Percentiles rank a stretch among this genome's conserved stretches.
Evolutionary conservation across 176 grass and related monocot species (phyloP).

Genomic region (Lolium multiflorum): DNA sequence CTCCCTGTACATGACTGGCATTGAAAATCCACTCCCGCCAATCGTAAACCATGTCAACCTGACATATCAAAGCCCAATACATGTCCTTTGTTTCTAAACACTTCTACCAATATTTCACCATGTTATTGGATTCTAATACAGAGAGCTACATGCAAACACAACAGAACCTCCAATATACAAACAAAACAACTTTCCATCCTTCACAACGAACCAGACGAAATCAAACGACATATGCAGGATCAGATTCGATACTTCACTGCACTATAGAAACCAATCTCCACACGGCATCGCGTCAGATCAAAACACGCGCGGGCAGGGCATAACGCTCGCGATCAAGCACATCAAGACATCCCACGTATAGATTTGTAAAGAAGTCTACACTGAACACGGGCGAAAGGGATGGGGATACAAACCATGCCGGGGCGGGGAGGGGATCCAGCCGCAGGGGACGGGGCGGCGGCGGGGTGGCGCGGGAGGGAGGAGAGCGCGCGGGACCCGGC

Average conservation of each 20-base stretch:
- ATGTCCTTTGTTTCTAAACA: not conserved
- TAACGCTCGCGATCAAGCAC: not conserved
- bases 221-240: not conserved
- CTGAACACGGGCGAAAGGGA: not conserved
- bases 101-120: not conserved
- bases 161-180: not conserved
- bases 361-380: not conserved
- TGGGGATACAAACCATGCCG: conserved; percentile 46
- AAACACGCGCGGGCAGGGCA: not conserved
- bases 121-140: not conserved
- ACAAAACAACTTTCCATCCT: not conserved
- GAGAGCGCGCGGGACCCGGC: conserved; percentile 40
- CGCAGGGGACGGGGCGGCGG: conserved; percentile 7
- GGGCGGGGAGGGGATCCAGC: conserved; percentile 14
- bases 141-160: not conserved
- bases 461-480: conserved; percentile 26
- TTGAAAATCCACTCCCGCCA: not conserved
- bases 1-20: not conserved
- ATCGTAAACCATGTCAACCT: not conserved
- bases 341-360: not conserved
- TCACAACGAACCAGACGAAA: not conserved
- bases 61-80: not conserved
- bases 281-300: conserved; percentile 9
- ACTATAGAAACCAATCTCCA: not conserved
- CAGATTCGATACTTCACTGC: not conserved